These are phyloP conservation scores for Penicillium sp. DNA, from an alignment of 2,329 filamentous ascomycete genomes.

Conservation along the genomic window DNA sequence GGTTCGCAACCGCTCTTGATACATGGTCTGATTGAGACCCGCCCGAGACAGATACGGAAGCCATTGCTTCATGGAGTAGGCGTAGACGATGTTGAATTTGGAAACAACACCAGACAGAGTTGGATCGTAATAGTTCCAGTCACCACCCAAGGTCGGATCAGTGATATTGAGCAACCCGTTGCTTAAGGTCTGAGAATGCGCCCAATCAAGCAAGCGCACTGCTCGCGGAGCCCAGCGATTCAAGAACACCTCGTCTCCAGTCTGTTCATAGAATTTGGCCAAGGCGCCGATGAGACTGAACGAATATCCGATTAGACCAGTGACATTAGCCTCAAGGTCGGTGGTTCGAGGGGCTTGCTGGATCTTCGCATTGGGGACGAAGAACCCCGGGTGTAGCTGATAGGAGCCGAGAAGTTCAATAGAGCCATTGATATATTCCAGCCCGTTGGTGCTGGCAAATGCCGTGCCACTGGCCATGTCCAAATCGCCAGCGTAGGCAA, in stretches of 20 bases:
- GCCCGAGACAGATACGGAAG: constrained; percentile 8
- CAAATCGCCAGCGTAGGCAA: constrained; percentile 19
- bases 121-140: constrained; percentile 21
- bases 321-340: constrained; percentile 13
- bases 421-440: constrained; percentile 16
- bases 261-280: constrained; percentile 15
- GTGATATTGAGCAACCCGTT: constrained; percentile 19
- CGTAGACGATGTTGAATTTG: constrained; percentile 19
- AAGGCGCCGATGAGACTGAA: constrained; percentile 13
- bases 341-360: constrained; percentile 12
- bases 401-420: constrained; percentile 17
- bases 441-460: constrained; percentile 18
- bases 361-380: constrained; percentile 16
- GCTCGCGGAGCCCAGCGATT: constrained; percentile 10
- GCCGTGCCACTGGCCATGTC: constrained; percentile 11
- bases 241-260: constrained; percentile 11
- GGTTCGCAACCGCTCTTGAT: constrained; percentile 4
- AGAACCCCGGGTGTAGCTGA: constrained; percentile 13
- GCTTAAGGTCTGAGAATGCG: constrained; percentile 14
- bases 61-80: constrained; percentile 14
- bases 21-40: constrained; percentile 5
- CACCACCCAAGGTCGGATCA: constrained; percentile 9
- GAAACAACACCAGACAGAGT: constrained; percentile 8
- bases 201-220: constrained; percentile 15
- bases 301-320: constrained; percentile 18